Conservation (phyloP, 78 protist genomes). For the slime mould (Dictyostelium discoideum) region dicty_2.7 NC_007088.5:6961001-6961500, state of each 20-base stretch:
- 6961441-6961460: background rate
- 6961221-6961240: constrained; percentile 52
- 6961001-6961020: constrained; percentile 61
- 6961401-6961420: background rate
- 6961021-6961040: background rate
- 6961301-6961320: background rate
- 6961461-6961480: background rate
- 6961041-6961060: constrained; percentile 23
- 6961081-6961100: constrained; percentile 27
- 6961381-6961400: background rate
- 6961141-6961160: background rate
- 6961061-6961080: constrained; percentile 21
- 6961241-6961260: background rate
- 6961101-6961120: constrained; percentile 26
- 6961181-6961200: constrained; percentile 34
- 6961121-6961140: constrained; percentile 28
- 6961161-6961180: constrained; percentile 37
- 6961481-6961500: background rate
- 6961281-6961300: background rate
- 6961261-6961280: constrained; percentile 32
- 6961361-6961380: background rate
- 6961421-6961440: background rate
- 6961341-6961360: background rate
- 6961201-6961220: constrained; percentile 31
- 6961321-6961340: background rate